Evolutionary conservation across 768 basidiomycete genomes (phyloP).

Genomic region (Phlebiopsis gigantea): DNA sequence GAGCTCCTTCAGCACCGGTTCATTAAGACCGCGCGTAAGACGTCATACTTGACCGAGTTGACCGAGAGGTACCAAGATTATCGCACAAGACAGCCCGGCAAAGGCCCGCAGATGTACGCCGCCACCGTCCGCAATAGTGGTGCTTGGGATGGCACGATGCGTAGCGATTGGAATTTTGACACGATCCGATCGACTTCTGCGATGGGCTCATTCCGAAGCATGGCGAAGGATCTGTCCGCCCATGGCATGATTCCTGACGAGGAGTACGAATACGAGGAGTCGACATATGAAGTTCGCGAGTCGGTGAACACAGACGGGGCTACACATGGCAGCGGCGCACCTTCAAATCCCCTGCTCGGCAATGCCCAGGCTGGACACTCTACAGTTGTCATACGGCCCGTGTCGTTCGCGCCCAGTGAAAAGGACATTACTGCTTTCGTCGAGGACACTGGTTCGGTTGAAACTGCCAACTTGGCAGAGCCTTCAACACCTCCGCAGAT

Average conservation of each 20-base stretch:
- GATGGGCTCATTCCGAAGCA: conserved; percentile 74
- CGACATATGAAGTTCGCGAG: conserved; percentile 26
- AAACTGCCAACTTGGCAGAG: conserved; percentile 40
- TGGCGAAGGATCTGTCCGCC: conserved; percentile 63
- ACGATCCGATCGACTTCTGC: conserved; percentile 68
- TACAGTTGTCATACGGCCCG: conserved; percentile 61
- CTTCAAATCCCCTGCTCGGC: conserved; percentile 36
- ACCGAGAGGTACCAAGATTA: conserved; percentile 85
- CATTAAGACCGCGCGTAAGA: conserved; percentile 75
- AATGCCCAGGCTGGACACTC: conserved; percentile 58
- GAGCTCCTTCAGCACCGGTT: conserved; percentile 94
- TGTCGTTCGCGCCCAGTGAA: conserved; percentile 30
- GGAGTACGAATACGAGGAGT: conserved; percentile 39
- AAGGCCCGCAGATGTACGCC: conserved; percentile 44
- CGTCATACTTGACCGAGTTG: conserved; percentile 78
- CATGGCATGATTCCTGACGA: conserved; percentile 46
- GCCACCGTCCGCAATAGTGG: conserved; percentile 52
- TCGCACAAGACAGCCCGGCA: conserved; percentile 53
- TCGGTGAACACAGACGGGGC: conserved; percentile 62
- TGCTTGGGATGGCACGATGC: conserved; percentile 77
- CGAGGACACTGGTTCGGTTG: conserved; percentile 31
- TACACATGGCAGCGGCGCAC: conserved; percentile 50
- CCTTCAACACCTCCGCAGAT: conserved; percentile 30
- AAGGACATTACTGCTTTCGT: conserved; percentile 38
- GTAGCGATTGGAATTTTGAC: conserved; percentile 96